Conservation (phyloP, 1,284 basidiomycete species). For the Sporisorium iseilematis-ciliati region DNA sequence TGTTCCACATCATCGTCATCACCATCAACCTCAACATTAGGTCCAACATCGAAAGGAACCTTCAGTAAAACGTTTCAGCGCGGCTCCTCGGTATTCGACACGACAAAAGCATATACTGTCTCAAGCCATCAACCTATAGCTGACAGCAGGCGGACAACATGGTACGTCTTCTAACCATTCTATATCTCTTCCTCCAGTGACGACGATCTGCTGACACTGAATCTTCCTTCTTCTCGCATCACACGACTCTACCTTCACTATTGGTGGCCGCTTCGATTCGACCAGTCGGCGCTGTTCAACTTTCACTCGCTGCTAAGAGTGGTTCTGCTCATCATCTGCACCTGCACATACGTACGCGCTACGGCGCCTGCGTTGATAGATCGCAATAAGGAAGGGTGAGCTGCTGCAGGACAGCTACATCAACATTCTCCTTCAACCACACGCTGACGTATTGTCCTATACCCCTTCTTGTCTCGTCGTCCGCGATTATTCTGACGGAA, state of each 20-base stretch:
- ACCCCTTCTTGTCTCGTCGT: neutral
- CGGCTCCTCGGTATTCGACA: neutral
- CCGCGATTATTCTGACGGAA: neutral
- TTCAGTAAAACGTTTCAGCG: too few relatives aligned
- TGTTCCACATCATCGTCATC: constrained; percentile 2
- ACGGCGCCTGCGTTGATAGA: constrained; percentile 90
- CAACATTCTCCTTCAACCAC: too few relatives aligned
- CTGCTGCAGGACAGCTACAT: neutral
- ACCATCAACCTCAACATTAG: neutral
- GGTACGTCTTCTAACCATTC: constrained; percentile 2
- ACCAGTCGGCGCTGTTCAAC: constrained; percentile 94
- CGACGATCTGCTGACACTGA: constrained; percentile 9
- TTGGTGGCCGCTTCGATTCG: neutral
- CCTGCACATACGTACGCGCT: constrained; percentile 93
- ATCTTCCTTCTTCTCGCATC: neutral
- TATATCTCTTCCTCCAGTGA: neutral
- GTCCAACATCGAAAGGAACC: neutral
- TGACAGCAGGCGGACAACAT: constrained; percentile 1
- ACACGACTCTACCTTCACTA: neutral
- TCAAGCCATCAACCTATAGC: too few relatives aligned
- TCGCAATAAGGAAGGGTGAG: constrained; percentile 88
- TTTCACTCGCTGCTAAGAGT: constrained; percentile 95
- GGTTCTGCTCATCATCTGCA: constrained; percentile 92
- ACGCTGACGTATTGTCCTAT: neutral
- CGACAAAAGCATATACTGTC: too few relatives aligned